Percentiles rank a stretch among this genome's conserved stretches.
These are phyloP conservation scores for Styphnolobium japonicum DNA, from an alignment of 306 rosid genomes.

Conservation along the genomic window DNA sequence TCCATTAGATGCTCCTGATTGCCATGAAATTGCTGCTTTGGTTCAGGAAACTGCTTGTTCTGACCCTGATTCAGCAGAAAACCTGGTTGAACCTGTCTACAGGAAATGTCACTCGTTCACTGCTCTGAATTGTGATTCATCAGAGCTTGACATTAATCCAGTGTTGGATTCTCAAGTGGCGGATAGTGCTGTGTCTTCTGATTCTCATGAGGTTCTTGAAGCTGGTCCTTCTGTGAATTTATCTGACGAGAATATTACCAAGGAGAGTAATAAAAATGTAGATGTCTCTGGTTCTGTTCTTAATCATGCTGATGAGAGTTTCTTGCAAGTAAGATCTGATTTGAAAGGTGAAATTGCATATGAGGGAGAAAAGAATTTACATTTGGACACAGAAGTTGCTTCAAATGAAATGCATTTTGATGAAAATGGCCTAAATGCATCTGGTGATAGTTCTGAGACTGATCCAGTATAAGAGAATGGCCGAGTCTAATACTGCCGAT, in stretches of 20 bases:
- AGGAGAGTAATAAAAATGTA: constrained; percentile 28
- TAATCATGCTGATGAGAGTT: constrained; percentile 34
- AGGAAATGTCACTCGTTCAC: constrained; percentile 16
- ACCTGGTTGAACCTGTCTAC: constrained; percentile 34
- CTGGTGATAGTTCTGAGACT: constrained; percentile 37
- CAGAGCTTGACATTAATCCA: constrained; percentile 22
- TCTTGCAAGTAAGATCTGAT: constrained; percentile 31
- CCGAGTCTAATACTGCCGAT: constrained; percentile 32
- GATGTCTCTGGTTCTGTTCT: constrained; percentile 34
- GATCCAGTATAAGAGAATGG: constrained; percentile 30
- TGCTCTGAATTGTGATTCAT: constrained; percentile 17
- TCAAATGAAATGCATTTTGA: constrained; percentile 35
- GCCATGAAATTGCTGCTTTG: constrained; percentile 29
- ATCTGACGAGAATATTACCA: constrained; percentile 22
- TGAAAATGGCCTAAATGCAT: constrained; percentile 37
- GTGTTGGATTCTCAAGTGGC: constrained; percentile 23
- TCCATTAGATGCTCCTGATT: constrained; percentile 26
- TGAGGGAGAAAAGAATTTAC: constrained; percentile 19
- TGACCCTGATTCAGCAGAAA: constrained; percentile 26
- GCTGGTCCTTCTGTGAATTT: constrained; percentile 33
- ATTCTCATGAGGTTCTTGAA: constrained; percentile 39
- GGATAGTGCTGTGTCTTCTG: constrained; percentile 25
- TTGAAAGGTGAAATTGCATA: constrained; percentile 29
- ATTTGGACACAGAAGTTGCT: constrained; percentile 28
- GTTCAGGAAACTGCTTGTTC: constrained; percentile 30